Evolutionary conservation across 2,329 filamentous ascomycete species (phyloP), one percentile per base, ranked within the genome.

Genomic region (Ascocoryne sarcoides): DNA sequence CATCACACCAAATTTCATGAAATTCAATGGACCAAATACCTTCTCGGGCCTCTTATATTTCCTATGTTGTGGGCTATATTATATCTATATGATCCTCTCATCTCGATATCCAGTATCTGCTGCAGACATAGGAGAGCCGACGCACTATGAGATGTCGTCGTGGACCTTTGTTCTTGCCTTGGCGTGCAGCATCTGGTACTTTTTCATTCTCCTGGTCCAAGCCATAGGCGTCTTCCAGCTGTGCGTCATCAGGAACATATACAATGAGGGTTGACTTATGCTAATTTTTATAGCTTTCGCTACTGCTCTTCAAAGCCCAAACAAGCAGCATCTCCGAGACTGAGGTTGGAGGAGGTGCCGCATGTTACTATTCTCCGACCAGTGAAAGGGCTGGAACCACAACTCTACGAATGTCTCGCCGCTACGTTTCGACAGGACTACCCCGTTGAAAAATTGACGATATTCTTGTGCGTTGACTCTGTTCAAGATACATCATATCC

Each of bases 351-450:
- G 49, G 65, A 79, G 29, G 69, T 87, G 3, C 90, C 89, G 12
- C 80, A 86, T 65, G 73, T 98, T 54, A 96, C 92, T 21, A 74
- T 95, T 45, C 88, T 98, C 51, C 84, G 92, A 2, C 93, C 92
- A 0, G 82, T 95, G 49, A 96, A 95, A 64, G 92, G 89, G 45
- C 71, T 94, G 41, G 92, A 96, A 60, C 84, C 88, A 3, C 76
- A 79, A 49, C 77, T 96, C 17, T 95, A 94, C 69, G 86, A 95
- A 56, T 96, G 92, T 57, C 80, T 98, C 30, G 83, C 84, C 20
- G 83, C 89, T 4, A 86, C 83, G 2, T 89, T 95, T 60, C 76
- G 69, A 34, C 89, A 95, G 61, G 71, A 77, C 40, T 96, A 96
- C 58, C 86, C 90, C 1, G 63, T 60, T 26, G 70, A 83, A 54